Evolutionary conservation across 2,329 filamentous ascomycete species (phyloP), one percentile per base, ranked within the genome.

Genomic region (Ophiosphaerella korrae): DNA sequence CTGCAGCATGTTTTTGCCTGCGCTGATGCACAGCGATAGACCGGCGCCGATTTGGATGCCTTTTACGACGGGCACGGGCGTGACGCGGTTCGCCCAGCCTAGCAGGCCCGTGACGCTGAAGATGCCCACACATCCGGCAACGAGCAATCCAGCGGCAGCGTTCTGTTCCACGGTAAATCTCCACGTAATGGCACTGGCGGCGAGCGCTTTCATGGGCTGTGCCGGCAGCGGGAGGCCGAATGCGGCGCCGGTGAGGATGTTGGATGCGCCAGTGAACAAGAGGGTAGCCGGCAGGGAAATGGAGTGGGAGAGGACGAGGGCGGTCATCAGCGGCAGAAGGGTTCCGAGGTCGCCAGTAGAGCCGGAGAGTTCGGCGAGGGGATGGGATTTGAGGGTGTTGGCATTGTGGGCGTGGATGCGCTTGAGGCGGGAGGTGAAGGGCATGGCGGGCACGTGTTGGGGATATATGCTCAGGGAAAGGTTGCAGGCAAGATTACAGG

Each of bases 41-140:
- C 93, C 93, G 4, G 93, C 93, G 33, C 93, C 93, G 41, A 97
- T 85, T 74, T 97, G 94, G 59, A 97, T 97, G 26, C 93, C 93
- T 70, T 96, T 96, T 45, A 97, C 87, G 0, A 97, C 88, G 0
- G 92, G 90, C 12, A 92, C 84, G 0, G 93, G 93, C 7, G 95
- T 88, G 12, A 86, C 79, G n/a, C 79, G 76, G 7, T 89, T 87
- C 44, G 90, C 86, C 81, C 86, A 88, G 50, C 81, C 81, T 29
- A 97, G 78, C n/a, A 94, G 75, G 0, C 93, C 90, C 0, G 91
- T 95, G 4, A 86, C 69, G 66, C 88, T 92, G 70, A 97, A 85
- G 1, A 95, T 6, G 7, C 93, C 80, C 7, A 97, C 87, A 18
- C 88, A 82, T 6, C 77, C 77, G 2, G 87, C 86, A 31, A 96